These are phyloP conservation scores for Neofusicoccum sp. DNA, from an alignment of 2,329 filamentous ascomycete genomes.

Conservation along the genomic window DNA sequence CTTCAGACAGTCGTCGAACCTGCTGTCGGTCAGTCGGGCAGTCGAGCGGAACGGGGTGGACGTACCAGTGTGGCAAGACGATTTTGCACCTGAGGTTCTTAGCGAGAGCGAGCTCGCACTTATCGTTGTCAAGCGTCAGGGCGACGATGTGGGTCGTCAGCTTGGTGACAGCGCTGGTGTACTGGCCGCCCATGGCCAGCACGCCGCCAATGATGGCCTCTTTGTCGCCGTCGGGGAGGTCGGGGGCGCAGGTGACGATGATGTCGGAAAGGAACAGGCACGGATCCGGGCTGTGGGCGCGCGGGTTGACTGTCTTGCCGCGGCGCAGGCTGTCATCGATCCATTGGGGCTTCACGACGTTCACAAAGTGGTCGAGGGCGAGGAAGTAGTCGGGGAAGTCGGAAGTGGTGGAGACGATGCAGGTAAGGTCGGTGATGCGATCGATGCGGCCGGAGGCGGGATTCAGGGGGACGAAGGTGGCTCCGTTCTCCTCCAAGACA, in stretches of 20 bases:
- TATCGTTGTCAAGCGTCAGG: conserved; percentile 70
- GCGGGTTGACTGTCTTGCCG: conserved; percentile 70
- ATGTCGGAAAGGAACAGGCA: conserved; percentile 86
- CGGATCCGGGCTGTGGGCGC: conserved; percentile 87
- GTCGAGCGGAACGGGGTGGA: background rate
- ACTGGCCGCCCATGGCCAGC: conserved; percentile 82
- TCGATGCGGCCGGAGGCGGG: conserved; percentile 39
- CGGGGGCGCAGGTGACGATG: conserved; percentile 75
- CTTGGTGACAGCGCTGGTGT: conserved; percentile 68
- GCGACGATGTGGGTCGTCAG: conserved; percentile 88
- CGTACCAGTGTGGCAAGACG: conserved; percentile 87
- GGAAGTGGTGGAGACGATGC: conserved; percentile 73
- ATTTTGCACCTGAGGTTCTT: conserved; percentile 74
- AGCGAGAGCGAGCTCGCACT: conserved; percentile 60
- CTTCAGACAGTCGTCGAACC: conserved; percentile 96
- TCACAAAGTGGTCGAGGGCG: conserved; percentile 73
- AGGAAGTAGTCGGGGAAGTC: conserved; percentile 87
- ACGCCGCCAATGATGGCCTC: conserved; percentile 90
- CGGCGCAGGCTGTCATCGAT: conserved; percentile 68
- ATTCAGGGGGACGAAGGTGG: conserved; percentile 44
- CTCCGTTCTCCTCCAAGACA: conserved; percentile 49
- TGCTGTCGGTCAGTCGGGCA: conserved; percentile 37
- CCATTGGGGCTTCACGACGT: conserved; percentile 82
- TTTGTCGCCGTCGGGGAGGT: conserved; percentile 81
- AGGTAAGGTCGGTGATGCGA: conserved; percentile 51